phyloP scores from a whole-genome alignment of 164 flowering plant species.

The Umbilicus rupestris region DNA sequence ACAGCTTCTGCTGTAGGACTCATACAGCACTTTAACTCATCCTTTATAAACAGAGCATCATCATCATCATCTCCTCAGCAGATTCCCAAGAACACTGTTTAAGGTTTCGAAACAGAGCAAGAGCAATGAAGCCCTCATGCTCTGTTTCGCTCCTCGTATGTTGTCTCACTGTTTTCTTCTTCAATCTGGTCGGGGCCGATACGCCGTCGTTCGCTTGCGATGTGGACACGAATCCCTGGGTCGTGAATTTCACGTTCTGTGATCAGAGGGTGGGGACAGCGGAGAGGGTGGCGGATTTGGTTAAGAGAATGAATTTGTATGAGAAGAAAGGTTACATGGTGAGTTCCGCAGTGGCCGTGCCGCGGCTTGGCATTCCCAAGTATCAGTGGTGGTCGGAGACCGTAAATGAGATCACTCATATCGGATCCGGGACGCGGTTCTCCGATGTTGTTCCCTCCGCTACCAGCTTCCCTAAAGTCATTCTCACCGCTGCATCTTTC shows the following conservation, averaged over 20 bases:
- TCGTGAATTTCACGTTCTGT: slow-evolving; percentile 51
- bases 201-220: slow-evolving; percentile 71
- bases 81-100: no score
- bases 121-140: not conserved
- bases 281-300: slow-evolving; percentile 63
- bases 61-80: no score
- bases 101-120: not conserved
- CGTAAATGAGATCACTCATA: slow-evolving; percentile 77
- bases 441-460: slow-evolving; percentile 69
- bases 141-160: not conserved
- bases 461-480: slow-evolving; percentile 86
- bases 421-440: slow-evolving; percentile 75
- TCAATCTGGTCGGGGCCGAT: slow-evolving; percentile 17
- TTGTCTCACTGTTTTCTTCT: slow-evolving; percentile 5
- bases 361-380: slow-evolving; percentile 74
- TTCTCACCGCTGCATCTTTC: slow-evolving; percentile 83
- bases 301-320: slow-evolving; percentile 64
- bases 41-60: not conserved
- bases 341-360: slow-evolving; percentile 39
- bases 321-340: slow-evolving; percentile 68
- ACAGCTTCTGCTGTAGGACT: slow-evolving; percentile 1
- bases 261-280: slow-evolving; percentile 29
- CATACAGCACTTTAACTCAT: not conserved
- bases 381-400: slow-evolving; percentile 99
- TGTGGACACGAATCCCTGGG: slow-evolving; percentile 25